Percentiles rank a stretch among this genome's conserved stretches.
These are phyloP conservation scores for Botryotinia calthae DNA, from an alignment of 2,329 filamentous ascomycete genomes.

Conservation along the genomic window DNA sequence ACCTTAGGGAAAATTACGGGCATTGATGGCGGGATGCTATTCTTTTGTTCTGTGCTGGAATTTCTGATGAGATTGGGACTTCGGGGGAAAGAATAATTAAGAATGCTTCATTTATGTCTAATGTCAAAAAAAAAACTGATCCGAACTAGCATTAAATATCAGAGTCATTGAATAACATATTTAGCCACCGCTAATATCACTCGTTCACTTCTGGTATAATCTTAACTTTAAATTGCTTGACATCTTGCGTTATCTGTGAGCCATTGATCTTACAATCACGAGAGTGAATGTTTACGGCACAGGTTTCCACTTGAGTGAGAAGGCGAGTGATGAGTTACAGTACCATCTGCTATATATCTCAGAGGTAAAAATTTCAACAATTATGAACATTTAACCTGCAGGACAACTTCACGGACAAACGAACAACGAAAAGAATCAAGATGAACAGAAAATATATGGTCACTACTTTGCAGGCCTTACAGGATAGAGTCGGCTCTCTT, in stretches of 20 bases:
- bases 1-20: neutral
- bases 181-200: neutral
- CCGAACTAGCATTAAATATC: neutral
- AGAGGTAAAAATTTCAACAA: no score
- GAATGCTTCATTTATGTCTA: neutral
- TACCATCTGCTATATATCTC: neutral
- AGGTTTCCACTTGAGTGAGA: rapidly evolving
- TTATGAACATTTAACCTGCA: neutral
- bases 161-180: neutral
- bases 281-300: neutral
- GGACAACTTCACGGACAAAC: neutral
- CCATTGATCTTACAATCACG: neutral
- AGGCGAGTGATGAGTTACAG: neutral
- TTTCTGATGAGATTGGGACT: neutral
- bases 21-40: neutral
- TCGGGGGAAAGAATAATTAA: neutral
- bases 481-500: neutral
- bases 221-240: neutral
- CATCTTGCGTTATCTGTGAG: neutral
- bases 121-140: no score
- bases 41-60: neutral
- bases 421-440: neutral
- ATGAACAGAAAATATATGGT: neutral
- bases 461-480: neutral
- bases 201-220: neutral